These are phyloP conservation scores for Dactylellina cionopaga DNA, from an alignment of 2,329 filamentous ascomycete genomes.

Conservation along the genomic window DNA sequence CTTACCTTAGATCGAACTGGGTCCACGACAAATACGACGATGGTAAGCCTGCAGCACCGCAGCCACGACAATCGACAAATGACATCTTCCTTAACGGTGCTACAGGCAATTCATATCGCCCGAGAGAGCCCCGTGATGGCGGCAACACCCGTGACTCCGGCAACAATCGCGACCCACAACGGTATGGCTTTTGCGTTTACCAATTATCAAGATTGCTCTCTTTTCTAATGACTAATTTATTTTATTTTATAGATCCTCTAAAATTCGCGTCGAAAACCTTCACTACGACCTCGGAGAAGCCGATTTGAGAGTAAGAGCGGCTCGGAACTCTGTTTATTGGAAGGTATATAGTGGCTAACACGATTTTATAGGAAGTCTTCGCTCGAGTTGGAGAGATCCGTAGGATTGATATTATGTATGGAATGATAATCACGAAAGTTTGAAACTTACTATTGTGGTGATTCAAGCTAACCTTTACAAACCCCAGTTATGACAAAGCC, in stretches of 20 bases:
- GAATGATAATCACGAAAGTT: background rate
- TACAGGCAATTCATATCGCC: slow-evolving; percentile 32
- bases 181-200: slow-evolving; percentile 10
- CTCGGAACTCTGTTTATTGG: background rate
- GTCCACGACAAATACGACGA: slow-evolving; percentile 52
- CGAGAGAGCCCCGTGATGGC: slow-evolving; percentile 28
- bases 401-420: slow-evolving; percentile 48
- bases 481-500: slow-evolving; percentile 77
- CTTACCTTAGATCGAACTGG: slow-evolving; percentile 35
- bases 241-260: slow-evolving; percentile 63
- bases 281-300: slow-evolving; percentile 86
- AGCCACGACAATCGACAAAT: background rate
- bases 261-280: slow-evolving; percentile 85
- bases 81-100: background rate
- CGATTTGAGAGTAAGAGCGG: slow-evolving; percentile 26
- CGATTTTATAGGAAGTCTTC: slow-evolving; percentile 34
- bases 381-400: slow-evolving; percentile 47
- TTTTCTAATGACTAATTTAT: background rate
- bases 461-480: background rate
- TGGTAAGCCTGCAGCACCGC: slow-evolving; percentile 1
- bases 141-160: background rate
- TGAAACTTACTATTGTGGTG: slow-evolving; percentile 31
- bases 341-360: background rate
- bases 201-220: background rate
- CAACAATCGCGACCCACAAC: slow-evolving; percentile 17